Evolutionary conservation across 306 rosid species (phyloP).

Genomic region (Quercus aquifolioides): DNA sequence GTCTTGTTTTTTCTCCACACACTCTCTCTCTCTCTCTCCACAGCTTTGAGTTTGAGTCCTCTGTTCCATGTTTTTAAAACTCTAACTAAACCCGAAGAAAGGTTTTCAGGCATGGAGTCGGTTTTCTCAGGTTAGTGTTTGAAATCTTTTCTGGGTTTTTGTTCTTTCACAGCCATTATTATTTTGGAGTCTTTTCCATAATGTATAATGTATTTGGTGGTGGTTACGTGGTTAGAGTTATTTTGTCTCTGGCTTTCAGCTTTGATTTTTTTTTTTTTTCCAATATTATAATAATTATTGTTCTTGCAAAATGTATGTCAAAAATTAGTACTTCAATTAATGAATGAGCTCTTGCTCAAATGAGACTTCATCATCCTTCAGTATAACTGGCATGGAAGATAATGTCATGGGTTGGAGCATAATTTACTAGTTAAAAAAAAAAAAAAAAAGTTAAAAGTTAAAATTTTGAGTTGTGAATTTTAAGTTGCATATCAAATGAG

Average conservation of each 20-base stretch:
- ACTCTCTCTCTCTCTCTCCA: background rate
- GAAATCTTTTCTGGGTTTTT: background rate
- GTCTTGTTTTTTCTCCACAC: background rate
- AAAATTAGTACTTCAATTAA: too few species aligned
- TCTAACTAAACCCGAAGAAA: slow-evolving; percentile 29
- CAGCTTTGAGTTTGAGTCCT: background rate
- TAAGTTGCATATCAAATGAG: background rate
- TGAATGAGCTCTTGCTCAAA: too few species aligned
- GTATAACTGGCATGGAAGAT: too few species aligned
- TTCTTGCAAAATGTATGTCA: background rate
- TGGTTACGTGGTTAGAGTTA: background rate
- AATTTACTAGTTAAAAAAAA: too few species aligned
- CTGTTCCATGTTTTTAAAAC: background rate
- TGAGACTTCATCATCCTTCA: too few species aligned
- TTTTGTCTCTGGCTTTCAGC: background rate
- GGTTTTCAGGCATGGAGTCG: slow-evolving; percentile 39
- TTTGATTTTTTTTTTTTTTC: background rate
- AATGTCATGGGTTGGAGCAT: too few species aligned
- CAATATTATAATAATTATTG: background rate
- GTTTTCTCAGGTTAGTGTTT: slow-evolving; percentile 36
- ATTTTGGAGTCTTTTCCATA: background rate
- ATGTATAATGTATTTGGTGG: background rate
- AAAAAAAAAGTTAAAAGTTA: too few species aligned
- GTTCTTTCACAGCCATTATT: background rate
- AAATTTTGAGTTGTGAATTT: background rate